Evolutionary conservation across 2,329 filamentous ascomycete genomes (phyloP).

Genomic region (Cyphellophora europaea): DNA sequence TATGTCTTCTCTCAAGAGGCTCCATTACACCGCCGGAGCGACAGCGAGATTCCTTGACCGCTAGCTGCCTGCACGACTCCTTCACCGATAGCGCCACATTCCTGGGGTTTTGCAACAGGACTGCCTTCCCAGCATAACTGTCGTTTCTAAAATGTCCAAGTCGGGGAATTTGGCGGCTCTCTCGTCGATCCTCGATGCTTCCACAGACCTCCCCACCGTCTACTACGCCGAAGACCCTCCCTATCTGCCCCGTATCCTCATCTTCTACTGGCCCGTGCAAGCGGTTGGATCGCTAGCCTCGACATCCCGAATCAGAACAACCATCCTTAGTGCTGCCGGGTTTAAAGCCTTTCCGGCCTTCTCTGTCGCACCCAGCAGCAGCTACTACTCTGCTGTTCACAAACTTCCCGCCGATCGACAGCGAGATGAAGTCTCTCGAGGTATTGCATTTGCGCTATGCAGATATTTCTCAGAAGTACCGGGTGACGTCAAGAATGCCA

Average conservation of each 20-base stretch:
- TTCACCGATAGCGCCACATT: no score
- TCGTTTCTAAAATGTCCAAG: constrained; percentile 18
- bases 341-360: constrained; percentile 84
- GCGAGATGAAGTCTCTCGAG: constrained; percentile 86
- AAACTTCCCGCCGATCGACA: constrained; percentile 88
- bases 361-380: constrained; percentile 85
- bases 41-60: no score
- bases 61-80: no score
- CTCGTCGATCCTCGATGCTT: constrained; percentile 14
- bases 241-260: constrained; percentile 66
- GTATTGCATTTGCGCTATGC: constrained; percentile 80
- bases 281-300: constrained; percentile 79
- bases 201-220: constrained; percentile 43
- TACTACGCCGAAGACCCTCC: constrained; percentile 83
- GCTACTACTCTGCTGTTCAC: constrained; percentile 82
- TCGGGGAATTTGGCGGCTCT: constrained; percentile 19
- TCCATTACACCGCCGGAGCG: no score
- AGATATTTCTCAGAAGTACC: constrained; percentile 92
- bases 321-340: constrained; percentile 82
- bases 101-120: no score
- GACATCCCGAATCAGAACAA: constrained; percentile 88
- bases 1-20: no score
- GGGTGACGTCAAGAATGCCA: constrained; percentile 60
- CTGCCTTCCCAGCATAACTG: no score
- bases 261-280: constrained; percentile 88